Evolutionary conservation across 2,329 filamentous ascomycete species (phyloP).

Genomic region (Rhinocladiella similis): DNA sequence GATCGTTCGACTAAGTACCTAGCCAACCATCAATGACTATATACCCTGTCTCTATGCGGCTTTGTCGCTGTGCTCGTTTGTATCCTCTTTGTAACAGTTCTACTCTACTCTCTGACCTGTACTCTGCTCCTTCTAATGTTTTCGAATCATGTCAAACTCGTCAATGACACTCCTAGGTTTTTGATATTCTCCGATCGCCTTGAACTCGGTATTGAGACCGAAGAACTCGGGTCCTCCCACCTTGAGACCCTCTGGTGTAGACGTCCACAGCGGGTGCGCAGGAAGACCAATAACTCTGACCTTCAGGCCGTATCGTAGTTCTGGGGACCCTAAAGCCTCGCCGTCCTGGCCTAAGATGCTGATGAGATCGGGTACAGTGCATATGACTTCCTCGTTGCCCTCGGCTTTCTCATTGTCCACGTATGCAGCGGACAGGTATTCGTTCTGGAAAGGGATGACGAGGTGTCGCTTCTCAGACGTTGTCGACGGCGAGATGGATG

Average conservation of each 20-base stretch:
- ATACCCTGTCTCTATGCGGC: background rate
- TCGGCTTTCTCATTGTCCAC: slow-evolving; percentile 6
- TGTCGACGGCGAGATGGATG: slow-evolving; percentile 26
- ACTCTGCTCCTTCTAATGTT: background rate
- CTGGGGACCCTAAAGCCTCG: slow-evolving; percentile 23
- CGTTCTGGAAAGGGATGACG: slow-evolving; percentile 34
- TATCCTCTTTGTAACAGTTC: background rate
- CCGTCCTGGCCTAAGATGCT: slow-evolving; percentile 25
- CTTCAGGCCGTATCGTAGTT: slow-evolving; percentile 50
- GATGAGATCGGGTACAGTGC: slow-evolving; percentile 36
- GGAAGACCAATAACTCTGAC: slow-evolving; percentile 54
- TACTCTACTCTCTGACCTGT: background rate
- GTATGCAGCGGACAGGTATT: slow-evolving; percentile 33
- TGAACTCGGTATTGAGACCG: slow-evolving; percentile 30
- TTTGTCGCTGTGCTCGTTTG: background rate
- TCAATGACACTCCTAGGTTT: slow-evolving; percentile 33
- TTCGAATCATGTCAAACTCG: slow-evolving; percentile 22
- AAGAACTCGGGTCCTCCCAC: slow-evolving; percentile 45
- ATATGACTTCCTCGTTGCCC: slow-evolving; percentile 27
- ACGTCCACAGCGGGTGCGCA: slow-evolving; percentile 53
- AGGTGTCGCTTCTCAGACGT: slow-evolving; percentile 16
- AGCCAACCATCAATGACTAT: background rate
- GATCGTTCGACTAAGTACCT: too few species aligned
- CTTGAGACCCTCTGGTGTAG: slow-evolving; percentile 38
- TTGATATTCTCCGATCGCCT: slow-evolving; percentile 29